Conservation (phyloP, 2,329 filamentous ascomycete species). For the Trichophaea hybrida region DNA sequence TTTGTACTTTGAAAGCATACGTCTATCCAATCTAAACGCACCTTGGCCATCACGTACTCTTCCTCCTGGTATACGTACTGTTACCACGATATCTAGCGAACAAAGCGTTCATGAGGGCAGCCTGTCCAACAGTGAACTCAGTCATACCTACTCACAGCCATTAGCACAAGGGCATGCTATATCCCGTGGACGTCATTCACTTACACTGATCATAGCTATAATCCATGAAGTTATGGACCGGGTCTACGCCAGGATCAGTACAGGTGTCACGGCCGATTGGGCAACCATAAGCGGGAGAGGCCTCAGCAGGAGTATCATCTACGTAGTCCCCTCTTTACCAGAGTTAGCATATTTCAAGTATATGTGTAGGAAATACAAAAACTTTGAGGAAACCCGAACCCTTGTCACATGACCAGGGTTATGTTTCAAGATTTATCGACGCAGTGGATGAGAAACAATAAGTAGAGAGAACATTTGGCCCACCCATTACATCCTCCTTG, state of each 20-base stretch:
- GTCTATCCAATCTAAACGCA: background rate
- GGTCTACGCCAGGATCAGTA: constrained; percentile 27
- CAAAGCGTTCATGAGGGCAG: constrained; percentile 32
- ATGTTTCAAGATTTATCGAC: background rate
- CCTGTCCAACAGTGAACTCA: constrained; percentile 36
- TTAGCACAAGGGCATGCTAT: constrained; percentile 21
- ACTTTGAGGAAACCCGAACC: too few relatives aligned
- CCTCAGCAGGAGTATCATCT: constrained; percentile 33
- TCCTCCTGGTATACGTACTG: background rate
- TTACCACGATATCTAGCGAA: constrained; percentile 32
- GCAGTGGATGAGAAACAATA: background rate
- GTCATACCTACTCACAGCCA: constrained; percentile 30
- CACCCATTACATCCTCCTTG: constrained; percentile 32
- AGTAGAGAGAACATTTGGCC: background rate
- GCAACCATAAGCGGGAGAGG: constrained; percentile 30
- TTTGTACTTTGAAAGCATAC: background rate
- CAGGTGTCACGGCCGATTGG: constrained; percentile 32
- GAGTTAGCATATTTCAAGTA: too few relatives aligned
- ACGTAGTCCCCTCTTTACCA: constrained; percentile 30
- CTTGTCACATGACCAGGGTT: too few relatives aligned
- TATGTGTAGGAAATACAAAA: too few relatives aligned
- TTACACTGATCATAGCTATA: constrained; percentile 31
- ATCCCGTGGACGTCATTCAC: background rate
- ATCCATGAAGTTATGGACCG: constrained; percentile 31
- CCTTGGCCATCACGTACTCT: background rate